Conservation (phyloP, 306 rosid species). For the Psophocarpus tetragonolobus region DNA sequence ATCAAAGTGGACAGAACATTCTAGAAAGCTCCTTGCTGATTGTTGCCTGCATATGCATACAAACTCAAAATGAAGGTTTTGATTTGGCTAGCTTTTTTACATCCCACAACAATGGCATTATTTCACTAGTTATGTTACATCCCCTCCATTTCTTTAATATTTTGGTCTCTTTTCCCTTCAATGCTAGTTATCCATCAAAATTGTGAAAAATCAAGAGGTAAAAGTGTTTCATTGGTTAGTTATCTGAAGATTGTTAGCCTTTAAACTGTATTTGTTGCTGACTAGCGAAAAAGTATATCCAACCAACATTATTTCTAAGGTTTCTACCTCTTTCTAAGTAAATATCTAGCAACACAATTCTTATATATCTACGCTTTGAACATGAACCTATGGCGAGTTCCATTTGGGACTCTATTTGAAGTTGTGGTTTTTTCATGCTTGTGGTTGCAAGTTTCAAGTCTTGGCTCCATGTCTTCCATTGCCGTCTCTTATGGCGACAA, state of each 20-base stretch:
- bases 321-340: constrained; percentile 6
- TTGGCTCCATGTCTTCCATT: constrained; percentile 91
- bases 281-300: background rate
- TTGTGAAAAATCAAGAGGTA: background rate
- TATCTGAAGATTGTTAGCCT: background rate
- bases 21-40: background rate
- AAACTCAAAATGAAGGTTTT: background rate
- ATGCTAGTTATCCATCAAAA: constrained; percentile 14
- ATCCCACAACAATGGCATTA: background rate
- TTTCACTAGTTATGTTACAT: background rate
- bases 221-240: background rate
- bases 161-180: constrained; percentile 13
- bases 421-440: constrained; percentile 53
- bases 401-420: constrained; percentile 32
- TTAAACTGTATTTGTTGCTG: background rate
- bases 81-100: background rate
- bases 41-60: background rate
- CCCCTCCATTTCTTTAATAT: background rate
- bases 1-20: background rate
- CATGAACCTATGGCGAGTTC: constrained; percentile 43
- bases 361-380: constrained; percentile 38
- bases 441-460: constrained; percentile 54
- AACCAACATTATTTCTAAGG: background rate
- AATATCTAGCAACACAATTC: constrained; percentile 25
- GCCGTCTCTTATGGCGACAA: constrained; percentile 89